A percentile compares a stretch with the other conserved stretches of the same genome.
Conservation (phyloP, 176 grass and related monocot genomes). For the Cocos nucifera region DNA sequence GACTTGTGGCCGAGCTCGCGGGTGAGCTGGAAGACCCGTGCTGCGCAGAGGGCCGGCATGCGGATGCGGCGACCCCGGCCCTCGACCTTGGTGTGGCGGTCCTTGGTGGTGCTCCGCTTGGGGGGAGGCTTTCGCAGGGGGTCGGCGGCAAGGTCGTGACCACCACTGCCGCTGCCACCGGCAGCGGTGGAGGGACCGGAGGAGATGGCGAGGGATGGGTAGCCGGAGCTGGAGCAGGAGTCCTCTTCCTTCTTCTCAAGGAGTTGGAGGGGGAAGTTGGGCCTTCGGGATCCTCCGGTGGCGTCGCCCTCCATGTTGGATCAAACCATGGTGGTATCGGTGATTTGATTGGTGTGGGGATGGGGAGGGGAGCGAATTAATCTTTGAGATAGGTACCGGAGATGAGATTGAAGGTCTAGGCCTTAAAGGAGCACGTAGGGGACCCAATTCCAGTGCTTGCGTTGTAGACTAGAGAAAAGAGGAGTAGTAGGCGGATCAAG, state of each 20-base stretch:
- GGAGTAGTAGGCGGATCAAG: too few relatives aligned
- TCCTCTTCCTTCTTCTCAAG: constrained; percentile 29
- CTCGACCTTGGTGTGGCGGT: constrained; percentile 30
- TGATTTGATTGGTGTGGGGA: too few relatives aligned
- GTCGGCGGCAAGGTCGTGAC: neutral
- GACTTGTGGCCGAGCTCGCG: constrained; percentile 29
- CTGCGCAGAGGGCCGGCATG: constrained; percentile 26
- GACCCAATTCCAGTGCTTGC: too few relatives aligned
- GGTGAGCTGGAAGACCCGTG: constrained; percentile 24
- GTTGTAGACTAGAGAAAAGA: too few relatives aligned
- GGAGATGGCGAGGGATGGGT: constrained; percentile 21
- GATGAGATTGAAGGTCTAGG: neutral
- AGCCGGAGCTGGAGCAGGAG: constrained; percentile 12
- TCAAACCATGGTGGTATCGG: constrained; percentile 1
- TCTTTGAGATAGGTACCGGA: neutral
- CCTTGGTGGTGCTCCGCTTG: constrained; percentile 24
- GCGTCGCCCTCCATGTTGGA: constrained; percentile 8
- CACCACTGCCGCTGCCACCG: neutral
- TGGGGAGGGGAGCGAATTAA: neutral
- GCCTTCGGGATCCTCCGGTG: constrained; percentile 1
- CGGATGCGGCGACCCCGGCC: constrained; percentile 27
- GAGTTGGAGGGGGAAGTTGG: constrained; percentile 24
- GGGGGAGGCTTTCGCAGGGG: constrained; percentile 2
- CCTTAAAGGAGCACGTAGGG: too few relatives aligned
- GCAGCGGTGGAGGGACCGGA: neutral